Base-by-base conservation (phyloP, 2,329 filamentous ascomycete genomes). In the Fusarium protoensiforme region DNA sequence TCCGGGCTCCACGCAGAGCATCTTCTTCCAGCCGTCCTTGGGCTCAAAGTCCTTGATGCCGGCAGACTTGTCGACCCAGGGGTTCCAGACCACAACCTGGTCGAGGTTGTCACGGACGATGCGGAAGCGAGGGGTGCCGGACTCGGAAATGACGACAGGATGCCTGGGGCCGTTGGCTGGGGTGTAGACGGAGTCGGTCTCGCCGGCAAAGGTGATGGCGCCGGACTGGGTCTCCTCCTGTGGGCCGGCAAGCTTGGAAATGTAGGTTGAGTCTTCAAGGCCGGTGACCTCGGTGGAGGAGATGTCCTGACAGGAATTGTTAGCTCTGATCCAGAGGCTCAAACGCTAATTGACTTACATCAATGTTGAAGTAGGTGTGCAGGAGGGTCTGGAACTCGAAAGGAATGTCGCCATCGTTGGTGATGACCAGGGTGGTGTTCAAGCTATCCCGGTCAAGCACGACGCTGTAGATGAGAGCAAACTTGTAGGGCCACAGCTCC, bases 71-170 rank as follows among this genome's bases (percentile, higher is more conserved):
- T 95, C 94, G 43, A 88, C 87, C 95, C 96, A 98, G 2, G 96
- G 96, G 84, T 99, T 99, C 96, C 96, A 99, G 33, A 98, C 93
- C 1, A 98, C 96, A 18, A 96, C 92, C 75, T 98, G 94, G 71
- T 90, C 89, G 75, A 99, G 88, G 75, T 94, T 95, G 83, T 98
- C 94, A 70, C 96, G 91, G 43, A 92, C 90, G 64, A 98, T 87
- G 68, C 91, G 91, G 85, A 93, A 95, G 59, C 88, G 85, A 16
- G 91, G 86, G 78, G 88, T 88, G 68, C 90, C 92, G 58, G 84
- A 88, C 77, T 93, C 91, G 18, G 86, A 80, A 56, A 97, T 89
- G 14, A 88, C 80, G 54, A 94, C 83, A 2, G 88, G 84, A 53
- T 87, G 83, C 48, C 85, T 86, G 41, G 92, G 91, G 0, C 90